phyloP scores from a whole-genome alignment of 345 rosid species.

The Noccaea caerulescens region DNA sequence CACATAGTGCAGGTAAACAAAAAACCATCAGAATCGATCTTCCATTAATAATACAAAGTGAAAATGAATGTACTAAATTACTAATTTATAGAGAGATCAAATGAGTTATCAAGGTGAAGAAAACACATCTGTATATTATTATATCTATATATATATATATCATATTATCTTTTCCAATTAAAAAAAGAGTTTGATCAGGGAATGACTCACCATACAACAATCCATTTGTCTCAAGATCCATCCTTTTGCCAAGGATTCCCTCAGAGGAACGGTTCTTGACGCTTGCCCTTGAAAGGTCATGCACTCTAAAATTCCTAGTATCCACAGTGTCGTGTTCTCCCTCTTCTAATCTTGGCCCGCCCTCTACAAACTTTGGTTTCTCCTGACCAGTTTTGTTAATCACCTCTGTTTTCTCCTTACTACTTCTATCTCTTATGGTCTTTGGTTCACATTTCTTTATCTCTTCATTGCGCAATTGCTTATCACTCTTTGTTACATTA shows the following conservation, averaged over 20 bases:
- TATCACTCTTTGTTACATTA: constrained; percentile 41
- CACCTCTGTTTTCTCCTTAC: constrained; percentile 45
- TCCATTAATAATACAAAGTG: not conserved
- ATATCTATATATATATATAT: not conserved
- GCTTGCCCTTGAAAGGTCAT: constrained; percentile 16
- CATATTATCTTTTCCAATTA: not conserved
- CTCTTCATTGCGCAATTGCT: constrained; percentile 46
- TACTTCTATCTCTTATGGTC: constrained; percentile 44
- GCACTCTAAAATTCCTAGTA: constrained; percentile 21
- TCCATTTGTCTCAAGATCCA: constrained; percentile 64
- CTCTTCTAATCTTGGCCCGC: constrained; percentile 37
- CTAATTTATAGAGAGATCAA: constrained; percentile 1
- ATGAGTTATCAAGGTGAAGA: constrained; percentile 9
- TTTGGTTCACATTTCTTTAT: constrained; percentile 50
- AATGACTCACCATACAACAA: constrained; percentile 65
- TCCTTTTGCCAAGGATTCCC: constrained; percentile 60
- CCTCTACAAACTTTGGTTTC: constrained; percentile 45
- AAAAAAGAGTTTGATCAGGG: constrained; percentile 2
- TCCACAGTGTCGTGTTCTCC: constrained; percentile 16
- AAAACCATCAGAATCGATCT: not conserved
- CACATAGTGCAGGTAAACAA: constrained; percentile 1
- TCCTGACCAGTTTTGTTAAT: constrained; percentile 43
- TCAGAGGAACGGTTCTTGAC: constrained; percentile 30
- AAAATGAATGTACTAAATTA: not conserved
- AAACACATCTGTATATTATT: constrained; percentile 1